A percentile compares a stretch with the other conserved stretches of the same genome.
These are phyloP conservation scores for Annulohypoxylon maeteangense DNA, from an alignment of 495 filamentous ascomycete genomes.

Conservation along the genomic window DNA sequence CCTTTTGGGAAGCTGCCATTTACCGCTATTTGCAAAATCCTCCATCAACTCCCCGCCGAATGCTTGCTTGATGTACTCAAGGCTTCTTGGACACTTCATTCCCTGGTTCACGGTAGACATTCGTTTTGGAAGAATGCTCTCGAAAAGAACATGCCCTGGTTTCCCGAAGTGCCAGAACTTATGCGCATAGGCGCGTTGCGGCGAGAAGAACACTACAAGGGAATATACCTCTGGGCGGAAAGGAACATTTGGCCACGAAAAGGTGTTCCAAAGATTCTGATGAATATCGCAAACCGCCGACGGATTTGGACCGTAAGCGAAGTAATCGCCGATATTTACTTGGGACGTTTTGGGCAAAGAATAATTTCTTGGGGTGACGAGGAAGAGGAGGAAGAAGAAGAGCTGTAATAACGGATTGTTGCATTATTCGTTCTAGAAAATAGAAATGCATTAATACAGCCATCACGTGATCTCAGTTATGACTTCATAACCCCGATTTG, in stretches of 20 bases:
- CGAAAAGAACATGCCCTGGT: conserved; percentile 15
- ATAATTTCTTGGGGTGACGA: neutral
- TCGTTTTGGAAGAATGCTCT: conserved; percentile 11
- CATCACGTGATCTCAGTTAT: neutral
- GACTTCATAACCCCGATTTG: conserved; percentile 23
- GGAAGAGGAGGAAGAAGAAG: neutral
- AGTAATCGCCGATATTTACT: neutral
- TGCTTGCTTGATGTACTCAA: neutral
- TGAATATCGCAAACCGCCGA: conserved; percentile 21
- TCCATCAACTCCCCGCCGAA: neutral
- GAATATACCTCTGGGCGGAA: conserved; percentile 19
- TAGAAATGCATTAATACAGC: conserved; percentile 9
- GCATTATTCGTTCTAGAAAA: neutral
- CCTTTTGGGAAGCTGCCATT: conserved; percentile 2
- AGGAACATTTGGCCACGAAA: neutral
- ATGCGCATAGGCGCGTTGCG: neutral
- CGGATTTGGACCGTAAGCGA: conserved; percentile 16
- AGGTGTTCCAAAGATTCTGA: neutral
- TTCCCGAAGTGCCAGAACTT: conserved; percentile 9
- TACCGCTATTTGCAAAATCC: neutral
- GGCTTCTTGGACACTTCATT: conserved; percentile 14
- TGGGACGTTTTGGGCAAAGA: neutral
- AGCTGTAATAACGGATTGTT: neutral
- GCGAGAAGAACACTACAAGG: neutral
- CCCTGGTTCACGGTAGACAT: neutral